Percentiles rank a stretch among this genome's conserved stretches.
Conservation (phyloP, 2,329 filamentous ascomycete species). For the Fusarium sp. region DNA sequence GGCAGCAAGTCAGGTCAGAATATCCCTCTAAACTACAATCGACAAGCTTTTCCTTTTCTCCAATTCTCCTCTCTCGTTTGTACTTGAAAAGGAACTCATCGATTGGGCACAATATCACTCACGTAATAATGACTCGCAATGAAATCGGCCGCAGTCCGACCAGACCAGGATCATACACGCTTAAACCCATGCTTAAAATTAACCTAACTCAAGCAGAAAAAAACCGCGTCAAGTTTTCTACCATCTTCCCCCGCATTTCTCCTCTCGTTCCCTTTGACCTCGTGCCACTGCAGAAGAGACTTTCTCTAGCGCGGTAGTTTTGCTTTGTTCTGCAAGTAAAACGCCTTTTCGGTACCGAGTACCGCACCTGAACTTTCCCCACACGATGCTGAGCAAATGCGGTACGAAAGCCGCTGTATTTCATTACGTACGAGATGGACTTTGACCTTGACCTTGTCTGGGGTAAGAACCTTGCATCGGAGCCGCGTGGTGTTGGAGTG, state of each 20-base stretch:
- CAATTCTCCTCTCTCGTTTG: background rate
- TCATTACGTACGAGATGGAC: constrained; percentile 15
- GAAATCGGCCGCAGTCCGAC: constrained; percentile 23
- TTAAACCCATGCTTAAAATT: constrained; percentile 37
- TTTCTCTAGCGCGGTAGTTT: background rate
- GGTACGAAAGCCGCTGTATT: constrained; percentile 12
- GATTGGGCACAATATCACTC: background rate
- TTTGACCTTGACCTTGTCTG: background rate
- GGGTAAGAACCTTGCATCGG: constrained; percentile 20
- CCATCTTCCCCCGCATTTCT: constrained; percentile 32
- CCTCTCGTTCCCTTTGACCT: constrained; percentile 7
- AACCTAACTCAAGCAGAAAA: background rate
- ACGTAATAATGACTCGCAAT: constrained; percentile 11
- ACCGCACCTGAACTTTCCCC: constrained; percentile 4
- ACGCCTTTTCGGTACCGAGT: constrained; percentile 3
- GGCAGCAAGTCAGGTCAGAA: background rate
- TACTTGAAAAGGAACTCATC: background rate
- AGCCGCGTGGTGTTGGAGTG: constrained; percentile 11
- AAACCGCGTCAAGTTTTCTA: background rate
- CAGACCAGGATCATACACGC: constrained; percentile 3
- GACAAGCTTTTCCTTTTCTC: background rate
- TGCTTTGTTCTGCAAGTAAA: background rate
- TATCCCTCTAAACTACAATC: background rate
- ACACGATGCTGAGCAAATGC: constrained; percentile 25
- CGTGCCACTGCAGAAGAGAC: background rate